phyloP scores from a whole-genome alignment of 2,329 filamentous ascomycete species.

The Diaporthe batatas region DNA sequence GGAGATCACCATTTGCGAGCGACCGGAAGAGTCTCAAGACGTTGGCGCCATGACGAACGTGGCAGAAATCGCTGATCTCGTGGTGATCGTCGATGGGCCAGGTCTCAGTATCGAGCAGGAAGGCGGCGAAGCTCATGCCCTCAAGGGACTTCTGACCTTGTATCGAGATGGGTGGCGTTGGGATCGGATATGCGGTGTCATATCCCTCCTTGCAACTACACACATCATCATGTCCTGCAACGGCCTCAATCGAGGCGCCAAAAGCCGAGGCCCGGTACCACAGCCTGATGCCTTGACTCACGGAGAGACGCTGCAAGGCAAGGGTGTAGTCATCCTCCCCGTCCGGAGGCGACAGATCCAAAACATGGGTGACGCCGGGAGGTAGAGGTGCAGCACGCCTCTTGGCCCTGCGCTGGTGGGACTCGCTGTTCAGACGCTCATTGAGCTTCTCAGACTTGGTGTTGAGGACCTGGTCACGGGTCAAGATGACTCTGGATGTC shows the following conservation, averaged over 20 bases:
- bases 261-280: slow-evolving; percentile 36
- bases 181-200: slow-evolving; percentile 16
- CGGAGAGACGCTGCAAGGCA: slow-evolving; percentile 29
- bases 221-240: slow-evolving; percentile 39
- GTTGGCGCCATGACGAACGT: slow-evolving; percentile 71
- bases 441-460: slow-evolving; percentile 34
- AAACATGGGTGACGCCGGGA: slow-evolving; percentile 28
- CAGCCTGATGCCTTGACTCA: slow-evolving; percentile 37
- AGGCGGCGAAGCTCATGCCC: background rate
- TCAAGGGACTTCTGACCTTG: background rate
- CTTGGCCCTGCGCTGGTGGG: slow-evolving; percentile 36
- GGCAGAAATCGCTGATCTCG: slow-evolving; percentile 71
- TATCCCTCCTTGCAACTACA: slow-evolving; percentile 31
- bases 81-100: slow-evolving; percentile 50
- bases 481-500: slow-evolving; percentile 30
- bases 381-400: slow-evolving; percentile 20
- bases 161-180: slow-evolving; percentile 12
- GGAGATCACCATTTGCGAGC: slow-evolving; percentile 66
- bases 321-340: slow-evolving; percentile 39
- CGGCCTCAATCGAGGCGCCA: slow-evolving; percentile 25
- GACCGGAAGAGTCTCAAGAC: slow-evolving; percentile 74
- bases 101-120: slow-evolving; percentile 19
- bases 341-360: slow-evolving; percentile 38
- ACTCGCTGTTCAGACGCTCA: slow-evolving; percentile 22
- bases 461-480: slow-evolving; percentile 20